Base-by-base conservation (phyloP, 352 stramenopile species). In the Pythium sp. region DNA sequence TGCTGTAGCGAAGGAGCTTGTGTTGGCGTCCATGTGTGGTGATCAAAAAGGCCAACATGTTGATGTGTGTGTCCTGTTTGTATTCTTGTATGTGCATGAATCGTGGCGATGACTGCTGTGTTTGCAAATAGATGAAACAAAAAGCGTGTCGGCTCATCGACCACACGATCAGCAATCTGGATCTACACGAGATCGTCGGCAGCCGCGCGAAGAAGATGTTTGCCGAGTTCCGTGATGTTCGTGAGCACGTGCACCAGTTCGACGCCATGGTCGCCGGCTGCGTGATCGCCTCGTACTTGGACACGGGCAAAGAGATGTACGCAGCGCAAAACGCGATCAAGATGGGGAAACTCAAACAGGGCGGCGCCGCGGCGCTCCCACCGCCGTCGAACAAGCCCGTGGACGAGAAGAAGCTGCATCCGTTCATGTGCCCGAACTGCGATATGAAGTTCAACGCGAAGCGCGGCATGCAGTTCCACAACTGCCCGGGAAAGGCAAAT, bases 151-250 rank as follows among this genome's bases (percentile, higher is more conserved):
- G 87, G 15, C 68, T 96, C 32, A 93, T 96, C 67, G 88, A 94
- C 62, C 92, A 98, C 81, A 96, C 93, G 14, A 96, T 96, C 71
- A 97, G 95, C 79, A 97, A 97, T 46, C 73, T 98, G 57, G 94
- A 97, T 67, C 72, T 99, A 18, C 94, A 99, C 71, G 91, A 98
- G 64, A 97, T 97, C 47, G 93, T 99, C 3, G 87, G 97, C 26
- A 97, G 96, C 70, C 86, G 92, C 28, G 94, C 93, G 9, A 98
- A 98, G 75, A 97, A 98, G 75, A 91, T 98, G 72, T 99, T 98
- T 85, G 95, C 96, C 46, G 92, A 97, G 65, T 99, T 98, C 82
- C 93, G 96, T 78, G 95, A 98, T 62, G 90, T 98, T 71, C 87
- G 92, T 57, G 96, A 99, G 74, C 88, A 98, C 62, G 90, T 98